These are phyloP conservation scores for Apophysomyces variabilis DNA, from an alignment of 371 early-diverging fungal species.

Conservation along the genomic window DNA sequence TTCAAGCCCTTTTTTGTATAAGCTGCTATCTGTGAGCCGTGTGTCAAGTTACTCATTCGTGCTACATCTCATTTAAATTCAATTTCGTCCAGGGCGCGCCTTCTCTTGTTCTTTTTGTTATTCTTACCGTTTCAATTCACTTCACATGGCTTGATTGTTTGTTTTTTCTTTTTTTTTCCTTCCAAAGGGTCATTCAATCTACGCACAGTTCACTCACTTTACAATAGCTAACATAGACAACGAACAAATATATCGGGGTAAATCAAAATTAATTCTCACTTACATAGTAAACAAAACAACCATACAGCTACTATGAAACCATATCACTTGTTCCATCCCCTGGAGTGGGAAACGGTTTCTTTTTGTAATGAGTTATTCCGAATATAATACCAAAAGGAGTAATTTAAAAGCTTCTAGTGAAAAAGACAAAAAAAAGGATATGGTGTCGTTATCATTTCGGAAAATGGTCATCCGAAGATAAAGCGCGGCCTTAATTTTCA, in stretches of 20 bases:
- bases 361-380: too few relatives aligned
- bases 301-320: neutral
- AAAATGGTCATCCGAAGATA: neutral
- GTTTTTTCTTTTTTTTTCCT: neutral
- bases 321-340: too few relatives aligned
- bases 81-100: neutral
- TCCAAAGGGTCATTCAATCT: neutral
- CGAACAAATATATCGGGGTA: neutral
- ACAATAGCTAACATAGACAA: neutral
- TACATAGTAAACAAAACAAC: constrained; percentile 5
- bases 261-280: constrained; percentile 1
- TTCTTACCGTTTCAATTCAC: constrained; percentile 5
- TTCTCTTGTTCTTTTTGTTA: constrained; percentile 6
- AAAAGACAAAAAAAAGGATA: too few relatives aligned
- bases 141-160: neutral
- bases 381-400: too few relatives aligned
- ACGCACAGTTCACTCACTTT: constrained; percentile 2
- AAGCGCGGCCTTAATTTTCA: neutral
- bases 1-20: neutral
- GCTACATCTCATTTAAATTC: too few relatives aligned
- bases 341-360: too few relatives aligned
- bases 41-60: too few relatives aligned
- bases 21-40: too few relatives aligned
- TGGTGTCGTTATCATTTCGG: neutral
- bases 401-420: too few relatives aligned